phyloP scores from a whole-genome alignment of 345 rosid genomes.

The Lepidium sativum region DNA sequence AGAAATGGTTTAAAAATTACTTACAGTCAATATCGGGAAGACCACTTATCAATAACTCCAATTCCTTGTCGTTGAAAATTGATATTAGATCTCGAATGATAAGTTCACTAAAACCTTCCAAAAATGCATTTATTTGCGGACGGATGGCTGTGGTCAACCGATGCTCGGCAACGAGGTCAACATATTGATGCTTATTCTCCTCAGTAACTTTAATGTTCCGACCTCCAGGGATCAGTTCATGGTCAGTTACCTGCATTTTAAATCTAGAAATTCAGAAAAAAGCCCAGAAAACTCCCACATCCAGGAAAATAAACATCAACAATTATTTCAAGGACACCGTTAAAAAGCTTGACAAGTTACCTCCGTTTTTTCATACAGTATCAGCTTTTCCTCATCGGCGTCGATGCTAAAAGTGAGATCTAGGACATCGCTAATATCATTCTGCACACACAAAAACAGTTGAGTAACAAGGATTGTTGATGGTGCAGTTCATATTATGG shows the following conservation, averaged over 20 bases:
- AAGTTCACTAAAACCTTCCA: constrained; percentile 83
- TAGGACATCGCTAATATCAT: constrained; percentile 70
- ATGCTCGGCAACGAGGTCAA: constrained; percentile 83
- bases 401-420: constrained; percentile 95
- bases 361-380: constrained; percentile 73
- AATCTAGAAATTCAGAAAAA: background rate
- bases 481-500: background rate
- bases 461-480: background rate
- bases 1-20: constrained; percentile 17
- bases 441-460: constrained; percentile 39
- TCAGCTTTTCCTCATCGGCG: constrained; percentile 93
- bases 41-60: constrained; percentile 88
- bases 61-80: constrained; percentile 86
- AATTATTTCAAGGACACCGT: too few relatives aligned
- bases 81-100: constrained; percentile 71
- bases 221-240: constrained; percentile 90
- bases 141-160: constrained; percentile 95
- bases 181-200: constrained; percentile 91
- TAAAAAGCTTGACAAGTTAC: constrained; percentile 26
- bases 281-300: background rate
- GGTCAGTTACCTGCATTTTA: constrained; percentile 70
- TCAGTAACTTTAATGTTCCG: constrained; percentile 85
- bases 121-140: constrained; percentile 88
- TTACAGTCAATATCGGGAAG: constrained; percentile 94
- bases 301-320: background rate